A percentile compares a stretch with the other conserved stretches of the same genome.
Evolutionary conservation across 2,329 filamentous ascomycete genomes (phyloP).

Genomic region (Pseudogymnoascus sp.): DNA sequence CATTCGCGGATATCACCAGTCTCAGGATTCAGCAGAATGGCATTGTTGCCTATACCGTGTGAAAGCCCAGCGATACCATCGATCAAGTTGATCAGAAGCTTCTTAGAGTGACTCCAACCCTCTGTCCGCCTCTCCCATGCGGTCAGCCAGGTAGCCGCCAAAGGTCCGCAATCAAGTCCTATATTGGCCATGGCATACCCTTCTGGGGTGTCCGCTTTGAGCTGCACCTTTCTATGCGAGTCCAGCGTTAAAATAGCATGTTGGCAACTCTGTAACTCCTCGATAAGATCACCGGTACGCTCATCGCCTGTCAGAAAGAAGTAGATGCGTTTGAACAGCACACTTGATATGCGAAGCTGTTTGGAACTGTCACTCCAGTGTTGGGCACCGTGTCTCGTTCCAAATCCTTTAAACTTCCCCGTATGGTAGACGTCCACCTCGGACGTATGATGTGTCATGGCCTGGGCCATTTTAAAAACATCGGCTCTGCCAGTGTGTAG

Average conservation of each 20-base stretch:
- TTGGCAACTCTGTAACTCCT: conserved; percentile 31
- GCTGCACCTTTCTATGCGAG: conserved; percentile 10
- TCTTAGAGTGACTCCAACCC: not conserved
- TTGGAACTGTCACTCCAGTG: conserved; percentile 56
- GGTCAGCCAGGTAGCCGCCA: conserved; percentile 7
- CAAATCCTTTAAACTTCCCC: conserved; percentile 51
- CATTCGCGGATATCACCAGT: conserved; percentile 3
- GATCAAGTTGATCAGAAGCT: conserved; percentile 4
- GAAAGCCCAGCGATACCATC: not conserved
- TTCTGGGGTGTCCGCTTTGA: not conserved
- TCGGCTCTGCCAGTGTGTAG: conserved; percentile 50
- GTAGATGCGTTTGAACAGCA: conserved; percentile 36
- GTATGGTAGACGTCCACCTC: conserved; percentile 58
- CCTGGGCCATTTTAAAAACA: conserved; percentile 52
- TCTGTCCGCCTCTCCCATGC: conserved; percentile 11
- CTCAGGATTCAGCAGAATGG: conserved; percentile 6
- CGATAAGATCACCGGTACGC: conserved; percentile 47
- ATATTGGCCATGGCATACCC: conserved; percentile 10
- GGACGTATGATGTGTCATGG: conserved; percentile 49
- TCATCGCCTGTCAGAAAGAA: conserved; percentile 33
- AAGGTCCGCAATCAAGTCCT: conserved; percentile 8
- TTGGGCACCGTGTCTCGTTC: conserved; percentile 56
- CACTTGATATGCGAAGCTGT: conserved; percentile 53
- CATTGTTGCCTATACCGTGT: conserved; percentile 5
- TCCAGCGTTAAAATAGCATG: conserved; percentile 3